Evolutionary conservation across 164 flowering plant genomes (phyloP).

Genomic region (Piper longum): DNA sequence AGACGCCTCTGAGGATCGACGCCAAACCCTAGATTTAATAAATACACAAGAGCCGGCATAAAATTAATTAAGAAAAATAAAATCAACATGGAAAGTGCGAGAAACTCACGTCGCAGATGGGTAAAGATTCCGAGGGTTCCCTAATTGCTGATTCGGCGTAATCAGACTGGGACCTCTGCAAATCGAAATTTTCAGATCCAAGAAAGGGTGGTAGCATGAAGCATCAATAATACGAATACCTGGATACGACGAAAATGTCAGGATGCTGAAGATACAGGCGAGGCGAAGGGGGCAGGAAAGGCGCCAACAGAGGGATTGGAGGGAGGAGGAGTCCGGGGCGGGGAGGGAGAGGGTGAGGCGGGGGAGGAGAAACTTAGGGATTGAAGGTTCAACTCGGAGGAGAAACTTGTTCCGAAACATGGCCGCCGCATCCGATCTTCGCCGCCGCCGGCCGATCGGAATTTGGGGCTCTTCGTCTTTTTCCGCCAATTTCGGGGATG

Average conservation of each 20-base stretch:
- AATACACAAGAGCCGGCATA: neutral
- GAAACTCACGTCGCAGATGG: slow-evolving; percentile 2
- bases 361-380: neutral
- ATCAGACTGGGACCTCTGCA: slow-evolving; percentile 4
- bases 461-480: too few relatives aligned
- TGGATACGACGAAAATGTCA: slow-evolving; percentile 8
- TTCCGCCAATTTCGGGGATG: too few relatives aligned
- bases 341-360: neutral
- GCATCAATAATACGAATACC: neutral
- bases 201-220: neutral
- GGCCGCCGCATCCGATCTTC: neutral
- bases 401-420: neutral
- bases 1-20: too few relatives aligned
- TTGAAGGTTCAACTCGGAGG: neutral
- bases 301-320: slow-evolving; percentile 9
- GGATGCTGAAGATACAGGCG: slow-evolving; percentile 7
- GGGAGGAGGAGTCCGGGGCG: neutral
- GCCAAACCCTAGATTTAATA: neutral
- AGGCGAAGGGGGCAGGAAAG: slow-evolving; percentile 6
- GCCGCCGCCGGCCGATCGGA: too few relatives aligned
- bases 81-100: too few relatives aligned
- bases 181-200: neutral
- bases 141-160: neutral
- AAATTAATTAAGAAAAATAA: too few relatives aligned
- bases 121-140: slow-evolving; percentile 3